Evolutionary conservation across 192 early-diverging fungal species (phyloP), one percentile per base, ranked within the genome.

Genomic region (Cladochytrium replicatum): DNA sequence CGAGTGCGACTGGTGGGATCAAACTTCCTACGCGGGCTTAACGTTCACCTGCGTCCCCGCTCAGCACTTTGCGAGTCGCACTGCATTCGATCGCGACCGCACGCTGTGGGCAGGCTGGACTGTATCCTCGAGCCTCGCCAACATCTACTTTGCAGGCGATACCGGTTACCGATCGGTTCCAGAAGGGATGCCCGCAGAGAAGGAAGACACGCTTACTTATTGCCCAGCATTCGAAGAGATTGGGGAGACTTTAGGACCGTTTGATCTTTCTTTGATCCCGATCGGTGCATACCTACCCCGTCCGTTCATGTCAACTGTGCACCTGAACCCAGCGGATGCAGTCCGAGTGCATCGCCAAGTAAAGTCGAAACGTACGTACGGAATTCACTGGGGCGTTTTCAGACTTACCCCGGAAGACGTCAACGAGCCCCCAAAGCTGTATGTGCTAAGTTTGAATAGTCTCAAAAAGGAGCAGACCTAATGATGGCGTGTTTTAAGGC

Each of bases 341-440:
- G 83, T 89, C 3, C 59, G 80, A 6, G 67, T 93, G 23, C 90
- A 93, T 52, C 62, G 79, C 48, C 85, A 89, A 49, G 62, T 88
- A 32, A 45, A 66, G 29, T 78, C 82, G 8, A 74, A 69, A 44
- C 71, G 71, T 22, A 76, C 72, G 7, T 63, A 89, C 23, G 86
- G 77, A 6, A 87, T 90, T 58, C 90, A 93, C 54, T 90, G 87
- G 87, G 86, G 86, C 6, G 86, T 86, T 8, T 92, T 84, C 75
- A 48, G 74, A 2, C 64, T 91, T 49, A 87, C 84, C 6, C 67
- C 69, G 43, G 88, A 88, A 52, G 67, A 70, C 8, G 55, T 78
- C 3, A 71, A 60, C 29, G 86, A 85, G 51, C 88, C 88, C 17
- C 84, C 83, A 0, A 38, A 58, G 13, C 66, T 78, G 22, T 57